Evolutionary conservation across 2,329 filamentous ascomycete genomes (phyloP).

Genomic region (Arthroderma sp.): DNA sequence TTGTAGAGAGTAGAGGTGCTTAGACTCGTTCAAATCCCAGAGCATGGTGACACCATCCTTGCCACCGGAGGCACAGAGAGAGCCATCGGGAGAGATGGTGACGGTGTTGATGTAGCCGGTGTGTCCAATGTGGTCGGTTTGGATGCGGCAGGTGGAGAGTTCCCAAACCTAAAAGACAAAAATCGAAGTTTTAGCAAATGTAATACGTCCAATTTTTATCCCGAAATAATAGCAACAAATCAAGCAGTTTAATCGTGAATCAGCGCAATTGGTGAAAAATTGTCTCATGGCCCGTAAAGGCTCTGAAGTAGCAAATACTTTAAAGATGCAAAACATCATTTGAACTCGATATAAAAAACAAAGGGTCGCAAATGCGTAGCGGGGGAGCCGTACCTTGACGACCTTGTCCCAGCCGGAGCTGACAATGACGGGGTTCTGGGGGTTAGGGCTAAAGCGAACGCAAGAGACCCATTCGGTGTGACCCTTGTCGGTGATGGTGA

Average conservation of each 20-base stretch:
- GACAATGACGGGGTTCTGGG: conserved; percentile 99
- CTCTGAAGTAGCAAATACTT: conserved; percentile 99
- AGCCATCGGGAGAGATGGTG: conserved; percentile 98
- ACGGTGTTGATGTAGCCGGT: conserved; percentile 99
- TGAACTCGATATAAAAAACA: conserved; percentile 29
- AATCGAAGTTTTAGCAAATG: neutral
- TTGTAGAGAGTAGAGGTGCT: conserved; percentile 99
- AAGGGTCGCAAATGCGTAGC: conserved; percentile 4
- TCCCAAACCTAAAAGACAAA: conserved; percentile 71
- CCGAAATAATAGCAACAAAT: conserved; percentile 7
- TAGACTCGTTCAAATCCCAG: conserved; percentile 99
- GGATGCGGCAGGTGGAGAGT: conserved; percentile 96
- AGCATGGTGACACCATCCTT: conserved; percentile 99
- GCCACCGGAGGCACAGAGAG: conserved; percentile 95
- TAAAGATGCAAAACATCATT: conserved; percentile 81
- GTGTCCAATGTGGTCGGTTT: conserved; percentile 99
- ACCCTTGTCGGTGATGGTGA: conserved; percentile 99
- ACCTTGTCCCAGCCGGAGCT: conserved; percentile 99
- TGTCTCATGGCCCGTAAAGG: conserved; percentile 87
- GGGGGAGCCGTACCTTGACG: conserved; percentile 68
- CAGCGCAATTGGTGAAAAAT: conserved; percentile 60
- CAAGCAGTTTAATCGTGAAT: conserved; percentile 18
- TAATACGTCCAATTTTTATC: neutral
- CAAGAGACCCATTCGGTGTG: conserved; percentile 99
- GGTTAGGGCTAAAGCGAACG: conserved; percentile 99